Evolutionary conservation across 768 basidiomycete species (phyloP).

Genomic region (Pleurotus citrinopileatus): DNA sequence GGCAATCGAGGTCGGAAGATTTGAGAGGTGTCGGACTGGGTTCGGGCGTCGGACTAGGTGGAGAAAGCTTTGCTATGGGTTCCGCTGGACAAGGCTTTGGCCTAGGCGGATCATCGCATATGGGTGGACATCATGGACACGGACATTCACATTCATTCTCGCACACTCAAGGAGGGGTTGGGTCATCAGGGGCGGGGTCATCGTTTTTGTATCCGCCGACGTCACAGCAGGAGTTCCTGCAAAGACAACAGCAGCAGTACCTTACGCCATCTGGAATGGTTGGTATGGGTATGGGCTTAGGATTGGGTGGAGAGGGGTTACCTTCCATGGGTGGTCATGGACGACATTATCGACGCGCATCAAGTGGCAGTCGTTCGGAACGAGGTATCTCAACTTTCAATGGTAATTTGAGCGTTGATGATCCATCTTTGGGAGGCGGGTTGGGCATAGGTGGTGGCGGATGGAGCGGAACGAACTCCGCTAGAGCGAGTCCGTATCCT

Average conservation of each 20-base stretch:
- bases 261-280: slow-evolving; percentile 7
- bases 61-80: neutral
- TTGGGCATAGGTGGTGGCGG: slow-evolving; percentile 8
- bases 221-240: slow-evolving; percentile 27
- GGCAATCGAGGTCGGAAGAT: slow-evolving; percentile 45
- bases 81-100: slow-evolving; percentile 5
- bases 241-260: slow-evolving; percentile 1
- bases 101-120: neutral
- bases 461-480: slow-evolving; percentile 32
- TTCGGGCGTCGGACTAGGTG: slow-evolving; percentile 16
- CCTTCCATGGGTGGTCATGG: neutral
- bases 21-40: slow-evolving; percentile 19
- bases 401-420: neutral
- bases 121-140: slow-evolving; percentile 8
- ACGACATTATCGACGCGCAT: slow-evolving; percentile 3
- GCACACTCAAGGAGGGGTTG: no score
- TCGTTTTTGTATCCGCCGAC: slow-evolving; percentile 21
- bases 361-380: slow-evolving; percentile 2
- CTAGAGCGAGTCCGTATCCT: slow-evolving; percentile 61
- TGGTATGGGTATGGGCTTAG: neutral
- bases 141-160: slow-evolving; percentile 15
- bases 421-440: neutral
- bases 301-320: neutral
- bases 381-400: neutral
- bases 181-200: neutral